phyloP scores from a whole-genome alignment of 2,329 filamentous ascomycete genomes.

The Fusarium sp. region DNA sequence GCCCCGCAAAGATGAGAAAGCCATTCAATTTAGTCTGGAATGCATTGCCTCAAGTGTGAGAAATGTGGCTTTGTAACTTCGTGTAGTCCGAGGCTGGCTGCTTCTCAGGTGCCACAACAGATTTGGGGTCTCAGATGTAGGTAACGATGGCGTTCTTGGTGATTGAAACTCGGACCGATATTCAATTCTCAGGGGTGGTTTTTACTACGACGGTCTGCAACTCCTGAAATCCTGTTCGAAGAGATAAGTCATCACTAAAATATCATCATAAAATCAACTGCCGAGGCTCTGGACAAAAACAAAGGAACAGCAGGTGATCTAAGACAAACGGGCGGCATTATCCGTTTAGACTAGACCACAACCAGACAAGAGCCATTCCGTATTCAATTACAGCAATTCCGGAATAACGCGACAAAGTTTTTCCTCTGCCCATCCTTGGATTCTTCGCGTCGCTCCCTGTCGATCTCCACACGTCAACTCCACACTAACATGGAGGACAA shows the following conservation, averaged over 20 bases:
- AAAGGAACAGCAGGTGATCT: neutral
- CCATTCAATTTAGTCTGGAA: neutral
- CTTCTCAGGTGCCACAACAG: neutral
- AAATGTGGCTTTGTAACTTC: constrained; percentile 6
- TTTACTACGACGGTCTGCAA: neutral
- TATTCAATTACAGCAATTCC: neutral
- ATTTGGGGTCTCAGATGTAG: neutral
- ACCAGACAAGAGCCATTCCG: neutral
- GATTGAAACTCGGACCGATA: neutral
- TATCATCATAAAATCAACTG: neutral
- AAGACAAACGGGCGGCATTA: constrained; percentile 10
- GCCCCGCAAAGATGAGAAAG: neutral
- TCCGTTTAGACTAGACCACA: constrained; percentile 3
- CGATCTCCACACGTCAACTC: constrained; percentile 40
- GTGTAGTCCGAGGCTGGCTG: neutral
- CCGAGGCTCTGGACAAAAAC: neutral
- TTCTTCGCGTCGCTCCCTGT: constrained; percentile 33
- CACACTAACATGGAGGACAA: constrained; percentile 49
- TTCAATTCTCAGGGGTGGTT: neutral
- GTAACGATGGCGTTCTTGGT: neutral
- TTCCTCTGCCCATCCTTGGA: constrained; percentile 24
- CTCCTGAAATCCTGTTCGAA: neutral
- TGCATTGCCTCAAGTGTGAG: neutral
- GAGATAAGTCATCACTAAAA: no score
- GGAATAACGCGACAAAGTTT: constrained; percentile 35